Percentiles rank a stretch among this genome's conserved stretches.
Conservation (phyloP, 495 filamentous ascomycete species). For the Xanthoparmelia taractica region DNA sequence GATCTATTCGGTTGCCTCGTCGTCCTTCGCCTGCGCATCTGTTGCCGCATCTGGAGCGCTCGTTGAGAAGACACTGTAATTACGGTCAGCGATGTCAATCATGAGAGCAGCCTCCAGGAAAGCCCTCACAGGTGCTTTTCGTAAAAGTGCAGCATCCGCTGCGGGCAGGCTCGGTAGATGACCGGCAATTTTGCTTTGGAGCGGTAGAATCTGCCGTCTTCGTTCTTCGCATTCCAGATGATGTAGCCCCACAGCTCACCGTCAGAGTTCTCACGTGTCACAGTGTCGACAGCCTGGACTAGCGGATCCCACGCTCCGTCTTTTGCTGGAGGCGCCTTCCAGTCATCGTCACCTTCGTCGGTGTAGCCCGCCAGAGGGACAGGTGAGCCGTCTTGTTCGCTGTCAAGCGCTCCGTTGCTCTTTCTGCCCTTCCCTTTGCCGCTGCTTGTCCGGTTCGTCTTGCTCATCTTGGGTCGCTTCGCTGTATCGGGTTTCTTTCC, state of each 20-base stretch:
- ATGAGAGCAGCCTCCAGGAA: too few relatives aligned
- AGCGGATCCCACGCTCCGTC: slow-evolving; percentile 47
- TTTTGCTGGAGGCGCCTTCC: slow-evolving; percentile 24
- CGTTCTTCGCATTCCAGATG: slow-evolving; percentile 45
- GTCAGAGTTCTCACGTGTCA: slow-evolving; percentile 42
- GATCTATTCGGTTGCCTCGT: background rate
- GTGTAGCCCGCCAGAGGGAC: slow-evolving; percentile 25
- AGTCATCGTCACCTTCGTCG: slow-evolving; percentile 28
- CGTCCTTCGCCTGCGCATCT: slow-evolving; percentile 7
- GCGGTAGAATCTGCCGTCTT: slow-evolving; percentile 26
- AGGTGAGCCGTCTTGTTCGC: slow-evolving; percentile 36
- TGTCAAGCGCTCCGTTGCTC: slow-evolving; percentile 24
- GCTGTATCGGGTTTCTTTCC: slow-evolving; percentile 4
- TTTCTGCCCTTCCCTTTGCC: slow-evolving; percentile 21
- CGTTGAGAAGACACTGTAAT: slow-evolving; percentile 20
- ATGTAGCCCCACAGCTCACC: slow-evolving; percentile 43
- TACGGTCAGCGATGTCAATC: background rate
- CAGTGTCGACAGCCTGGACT: slow-evolving; percentile 48
- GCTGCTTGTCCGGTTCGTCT: slow-evolving; percentile 16
- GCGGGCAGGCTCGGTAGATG: slow-evolving; percentile 24
- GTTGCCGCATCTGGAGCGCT: slow-evolving; percentile 4
- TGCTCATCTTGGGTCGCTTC: slow-evolving; percentile 19
- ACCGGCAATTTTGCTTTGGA: slow-evolving; percentile 24
- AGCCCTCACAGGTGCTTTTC: slow-evolving; percentile 27
- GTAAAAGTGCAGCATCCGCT: slow-evolving; percentile 33